A percentile compares a stretch with the other conserved stretches of the same genome.
phyloP scores from a whole-genome alignment of 2,329 filamentous ascomycete genomes.

The Dothidotthia symphoricarpi region DNA sequence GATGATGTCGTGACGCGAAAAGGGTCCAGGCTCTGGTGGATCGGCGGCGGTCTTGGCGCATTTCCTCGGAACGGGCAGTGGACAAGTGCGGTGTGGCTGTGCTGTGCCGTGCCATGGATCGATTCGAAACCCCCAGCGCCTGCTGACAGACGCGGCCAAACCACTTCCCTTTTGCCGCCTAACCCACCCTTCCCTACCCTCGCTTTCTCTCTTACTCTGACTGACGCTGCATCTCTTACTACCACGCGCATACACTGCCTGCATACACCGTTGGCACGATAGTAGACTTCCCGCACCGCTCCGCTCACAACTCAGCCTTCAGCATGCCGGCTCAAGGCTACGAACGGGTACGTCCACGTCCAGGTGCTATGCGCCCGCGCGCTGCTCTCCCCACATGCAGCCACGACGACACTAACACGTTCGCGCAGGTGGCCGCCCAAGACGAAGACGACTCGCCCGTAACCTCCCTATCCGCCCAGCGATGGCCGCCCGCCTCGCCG shows the following conservation, averaged over 20 bases:
- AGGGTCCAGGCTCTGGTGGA: background rate
- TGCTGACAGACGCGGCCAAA: background rate
- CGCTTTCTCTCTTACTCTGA: background rate
- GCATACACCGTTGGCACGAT: too few species aligned
- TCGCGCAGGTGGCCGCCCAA: slow-evolving; percentile 43
- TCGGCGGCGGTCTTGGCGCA: background rate
- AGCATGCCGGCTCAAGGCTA: slow-evolving; percentile 51
- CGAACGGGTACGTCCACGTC: slow-evolving; percentile 45
- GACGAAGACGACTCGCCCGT: slow-evolving; percentile 44
- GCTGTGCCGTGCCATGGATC: background rate
- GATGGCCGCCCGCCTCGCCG: slow-evolving; percentile 48
- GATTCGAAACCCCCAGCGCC: slow-evolving; percentile 4
- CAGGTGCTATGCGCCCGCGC: slow-evolving; percentile 10
- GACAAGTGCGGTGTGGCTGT: slow-evolving; percentile 5
- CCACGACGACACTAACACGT: slow-evolving; percentile 15
- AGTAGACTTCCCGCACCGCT: slow-evolving; percentile 4
- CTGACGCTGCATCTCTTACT: too few species aligned
- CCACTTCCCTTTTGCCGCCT: slow-evolving; percentile 2
- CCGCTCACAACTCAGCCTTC: slow-evolving; percentile 15
- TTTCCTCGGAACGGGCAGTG: slow-evolving; percentile 6
- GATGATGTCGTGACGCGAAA: slow-evolving; percentile 8
- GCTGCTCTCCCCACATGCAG: slow-evolving; percentile 3
- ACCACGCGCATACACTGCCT: too few species aligned
- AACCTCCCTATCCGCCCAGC: slow-evolving; percentile 23
- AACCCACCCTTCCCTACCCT: background rate